These are phyloP conservation scores for Hysterium pulicare DNA, from an alignment of 2,329 filamentous ascomycete genomes.

Conservation along the genomic window DNA sequence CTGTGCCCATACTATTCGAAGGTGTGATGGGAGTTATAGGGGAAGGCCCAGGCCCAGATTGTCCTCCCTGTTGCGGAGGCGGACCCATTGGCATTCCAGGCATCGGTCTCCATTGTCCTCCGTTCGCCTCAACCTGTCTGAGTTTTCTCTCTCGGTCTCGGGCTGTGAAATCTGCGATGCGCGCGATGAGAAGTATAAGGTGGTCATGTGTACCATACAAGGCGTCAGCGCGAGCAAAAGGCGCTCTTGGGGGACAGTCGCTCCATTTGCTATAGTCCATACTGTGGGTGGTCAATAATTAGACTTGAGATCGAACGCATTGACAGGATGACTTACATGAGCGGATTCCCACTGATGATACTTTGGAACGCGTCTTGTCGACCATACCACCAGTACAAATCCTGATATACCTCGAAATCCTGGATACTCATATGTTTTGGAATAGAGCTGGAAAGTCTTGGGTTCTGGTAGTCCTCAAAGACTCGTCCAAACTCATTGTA, in stretches of 20 bases:
- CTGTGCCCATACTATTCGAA: not conserved
- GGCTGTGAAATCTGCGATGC: conserved; percentile 73
- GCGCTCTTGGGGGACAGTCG: conserved; percentile 82
- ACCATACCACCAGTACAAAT: conserved; percentile 93
- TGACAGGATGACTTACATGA: conserved; percentile 64
- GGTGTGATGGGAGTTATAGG: not conserved
- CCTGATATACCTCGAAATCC: conserved; percentile 74
- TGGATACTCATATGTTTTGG: conserved; percentile 60
- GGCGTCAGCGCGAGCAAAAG: conserved; percentile 71
- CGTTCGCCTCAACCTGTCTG: conserved; percentile 59
- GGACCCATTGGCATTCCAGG: conserved; percentile 46
- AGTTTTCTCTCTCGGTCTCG: conserved; percentile 77
- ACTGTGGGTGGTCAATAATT: conserved; percentile 45
- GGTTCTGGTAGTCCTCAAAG: conserved; percentile 30
- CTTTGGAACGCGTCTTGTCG: conserved; percentile 94
- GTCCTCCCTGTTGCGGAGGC: conserved; percentile 19
- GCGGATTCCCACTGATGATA: conserved; percentile 76
- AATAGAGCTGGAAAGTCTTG: conserved; percentile 35
- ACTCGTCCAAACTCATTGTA: conserved; percentile 58
- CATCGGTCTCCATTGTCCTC: conserved; percentile 55
- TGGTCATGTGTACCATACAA: conserved; percentile 89
- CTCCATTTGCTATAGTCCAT: conserved; percentile 78
- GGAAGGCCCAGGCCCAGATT: not conserved
- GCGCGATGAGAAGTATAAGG: conserved; percentile 74
- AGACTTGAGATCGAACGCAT: not conserved